Conservation (phyloP, 331 rosid genomes). For the Spiraea crenata region DNA sequence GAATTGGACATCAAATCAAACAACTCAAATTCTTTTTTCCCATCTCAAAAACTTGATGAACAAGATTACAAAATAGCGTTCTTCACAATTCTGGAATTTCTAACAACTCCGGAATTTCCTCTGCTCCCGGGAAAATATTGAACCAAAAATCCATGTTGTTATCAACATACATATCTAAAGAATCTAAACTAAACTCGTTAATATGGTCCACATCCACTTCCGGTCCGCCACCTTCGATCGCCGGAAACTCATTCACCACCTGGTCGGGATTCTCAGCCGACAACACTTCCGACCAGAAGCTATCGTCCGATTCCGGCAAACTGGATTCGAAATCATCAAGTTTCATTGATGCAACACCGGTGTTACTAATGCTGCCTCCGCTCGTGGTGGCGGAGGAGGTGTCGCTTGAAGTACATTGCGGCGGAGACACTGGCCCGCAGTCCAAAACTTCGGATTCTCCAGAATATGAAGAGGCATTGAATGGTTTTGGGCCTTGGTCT, state of each 20-base stretch:
- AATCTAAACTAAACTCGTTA: background rate
- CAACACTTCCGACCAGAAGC: constrained; percentile 38
- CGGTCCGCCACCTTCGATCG: background rate
- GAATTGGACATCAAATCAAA: background rate
- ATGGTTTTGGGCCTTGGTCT: background rate
- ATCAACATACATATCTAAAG: constrained; percentile 8
- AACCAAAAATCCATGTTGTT: constrained; percentile 37
- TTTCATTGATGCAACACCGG: background rate
- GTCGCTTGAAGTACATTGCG: constrained; percentile 47
- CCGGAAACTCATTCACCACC: constrained; percentile 1
- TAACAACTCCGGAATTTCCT: constrained; percentile 25
- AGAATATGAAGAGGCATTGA: background rate
- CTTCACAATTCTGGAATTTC: background rate
- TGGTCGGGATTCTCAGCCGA: constrained; percentile 3
- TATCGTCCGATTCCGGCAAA: constrained; percentile 28
- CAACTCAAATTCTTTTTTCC: background rate
- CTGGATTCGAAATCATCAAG: background rate
- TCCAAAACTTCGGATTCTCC: constrained; percentile 15
- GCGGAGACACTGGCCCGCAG: constrained; percentile 31
- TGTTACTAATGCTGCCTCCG: background rate
- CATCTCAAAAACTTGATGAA: background rate
- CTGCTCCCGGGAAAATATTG: constrained; percentile 28
- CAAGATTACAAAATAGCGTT: constrained; percentile 7
- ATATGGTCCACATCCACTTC: background rate
- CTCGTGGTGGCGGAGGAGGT: constrained; percentile 30